Conservation (phyloP, 768 basidiomycete species). For the Naganishia friedmannii region DNA sequence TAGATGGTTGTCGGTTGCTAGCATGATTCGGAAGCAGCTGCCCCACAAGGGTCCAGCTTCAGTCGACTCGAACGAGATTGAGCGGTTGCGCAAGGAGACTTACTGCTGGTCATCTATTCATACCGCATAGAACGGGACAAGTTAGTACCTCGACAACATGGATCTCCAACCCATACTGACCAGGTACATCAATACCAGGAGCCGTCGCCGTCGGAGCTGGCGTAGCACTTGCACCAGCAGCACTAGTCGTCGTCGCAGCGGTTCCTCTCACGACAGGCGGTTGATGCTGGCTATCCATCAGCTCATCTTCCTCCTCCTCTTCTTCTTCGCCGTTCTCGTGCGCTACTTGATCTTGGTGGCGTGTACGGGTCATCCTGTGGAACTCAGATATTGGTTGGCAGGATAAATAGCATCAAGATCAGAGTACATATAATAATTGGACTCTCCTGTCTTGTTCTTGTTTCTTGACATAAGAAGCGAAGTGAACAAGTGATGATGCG, state of each 20-base stretch:
- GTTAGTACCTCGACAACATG: too few species aligned
- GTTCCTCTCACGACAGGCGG: not conserved
- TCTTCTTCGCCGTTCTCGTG: not conserved
- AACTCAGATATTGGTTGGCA: too few species aligned
- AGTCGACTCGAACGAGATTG: not conserved
- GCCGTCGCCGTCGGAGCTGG: conserved; percentile 9
- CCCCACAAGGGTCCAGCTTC: not conserved
- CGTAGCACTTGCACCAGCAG: not conserved
- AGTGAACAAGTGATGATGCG: too few species aligned
- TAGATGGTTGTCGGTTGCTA: conserved; percentile 94
- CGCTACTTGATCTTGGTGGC: conserved; percentile 1
- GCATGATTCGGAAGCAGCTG: conserved; percentile 62
- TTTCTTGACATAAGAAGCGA: too few species aligned
- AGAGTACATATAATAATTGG: too few species aligned
- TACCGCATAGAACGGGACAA: not conserved
- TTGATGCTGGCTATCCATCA: not conserved
- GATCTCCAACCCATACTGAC: too few species aligned
- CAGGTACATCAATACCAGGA: conserved; percentile 14
- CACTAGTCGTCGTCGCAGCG: not conserved
- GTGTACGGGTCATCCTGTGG: not conserved
- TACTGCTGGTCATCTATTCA: conserved; percentile 22
- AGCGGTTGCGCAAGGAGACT: not conserved
- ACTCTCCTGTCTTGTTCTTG: too few species aligned
- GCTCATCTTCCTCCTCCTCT: conserved; percentile 6
- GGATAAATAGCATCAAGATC: too few species aligned